phyloP scores from a whole-genome alignment of 1,284 basidiomycete species.

The Tilletia indica region DNA sequence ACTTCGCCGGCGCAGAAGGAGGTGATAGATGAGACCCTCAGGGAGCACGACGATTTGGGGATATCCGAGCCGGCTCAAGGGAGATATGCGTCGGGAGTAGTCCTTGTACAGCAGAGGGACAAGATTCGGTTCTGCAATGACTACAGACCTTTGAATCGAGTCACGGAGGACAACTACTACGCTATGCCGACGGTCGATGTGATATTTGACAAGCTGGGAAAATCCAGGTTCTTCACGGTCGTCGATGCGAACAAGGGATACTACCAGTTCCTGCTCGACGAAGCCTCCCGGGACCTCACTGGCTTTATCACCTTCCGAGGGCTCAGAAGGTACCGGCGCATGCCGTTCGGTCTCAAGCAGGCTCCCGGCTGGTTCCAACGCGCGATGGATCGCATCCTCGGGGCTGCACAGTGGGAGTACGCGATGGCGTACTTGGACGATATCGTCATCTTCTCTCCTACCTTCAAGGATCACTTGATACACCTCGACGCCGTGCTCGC shows the following conservation, averaged over 20 bases:
- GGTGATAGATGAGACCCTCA: neutral
- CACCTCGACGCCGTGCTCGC: neutral
- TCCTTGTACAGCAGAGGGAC: neutral
- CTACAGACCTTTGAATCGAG: neutral
- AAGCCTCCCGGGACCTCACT: neutral
- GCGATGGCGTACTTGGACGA: conserved; percentile 17
- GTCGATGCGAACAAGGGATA: conserved; percentile 7
- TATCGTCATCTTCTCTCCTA: neutral
- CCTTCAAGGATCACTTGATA: neutral
- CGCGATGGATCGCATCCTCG: conserved; percentile 10
- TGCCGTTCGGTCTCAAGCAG: conserved; percentile 15
- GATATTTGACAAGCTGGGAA: neutral
- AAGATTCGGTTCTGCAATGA: conserved; percentile 9
- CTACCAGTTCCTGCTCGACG: neutral
- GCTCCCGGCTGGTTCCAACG: conserved; percentile 14
- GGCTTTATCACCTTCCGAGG: conserved; percentile 3
- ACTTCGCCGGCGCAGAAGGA: conserved; percentile 5
- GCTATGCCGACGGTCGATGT: conserved; percentile 5
- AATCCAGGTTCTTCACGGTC: neutral
- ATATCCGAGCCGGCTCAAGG: neutral
- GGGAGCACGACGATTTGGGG: neutral
- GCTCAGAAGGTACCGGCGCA: neutral
- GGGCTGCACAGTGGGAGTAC: neutral
- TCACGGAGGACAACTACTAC: neutral
- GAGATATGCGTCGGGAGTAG: neutral